Evolutionary conservation across 2,329 filamentous ascomycete genomes (phyloP).

Genomic region (Fusarium sp.): DNA sequence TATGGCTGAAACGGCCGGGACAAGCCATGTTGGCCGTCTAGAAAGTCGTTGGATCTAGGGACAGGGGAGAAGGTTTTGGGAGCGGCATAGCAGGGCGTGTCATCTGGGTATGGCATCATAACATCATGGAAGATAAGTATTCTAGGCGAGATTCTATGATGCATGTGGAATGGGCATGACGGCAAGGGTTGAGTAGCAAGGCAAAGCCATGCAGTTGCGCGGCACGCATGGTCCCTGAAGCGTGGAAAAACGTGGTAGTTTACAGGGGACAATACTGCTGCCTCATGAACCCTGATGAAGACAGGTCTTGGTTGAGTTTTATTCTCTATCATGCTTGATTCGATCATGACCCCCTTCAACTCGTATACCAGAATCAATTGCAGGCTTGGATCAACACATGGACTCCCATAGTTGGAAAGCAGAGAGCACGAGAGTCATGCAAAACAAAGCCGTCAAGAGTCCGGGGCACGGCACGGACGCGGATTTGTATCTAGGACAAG

Average conservation of each 20-base stretch:
- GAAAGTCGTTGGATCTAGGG: slow-evolving; percentile 14
- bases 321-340: not conserved
- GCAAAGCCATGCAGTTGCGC: slow-evolving; percentile 19
- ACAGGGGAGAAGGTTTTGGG: not conserved
- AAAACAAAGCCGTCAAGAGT: slow-evolving; percentile 27
- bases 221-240: slow-evolving; percentile 30
- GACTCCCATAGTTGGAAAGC: slow-evolving; percentile 4
- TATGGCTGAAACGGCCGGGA: slow-evolving; percentile 40
- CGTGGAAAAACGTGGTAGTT: slow-evolving; percentile 36
- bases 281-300: slow-evolving; percentile 26
- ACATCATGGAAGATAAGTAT: slow-evolving; percentile 12
- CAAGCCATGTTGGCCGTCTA: slow-evolving; percentile 3
- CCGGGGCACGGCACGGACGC: slow-evolving; percentile 35
- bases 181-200: slow-evolving; percentile 15
- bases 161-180: slow-evolving; percentile 20
- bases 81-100: not conserved
- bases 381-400: slow-evolving; percentile 4
- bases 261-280: slow-evolving; percentile 24
- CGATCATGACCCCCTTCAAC: not conserved
- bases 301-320: not conserved
- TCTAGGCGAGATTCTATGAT: slow-evolving; percentile 5
- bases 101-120: slow-evolving; percentile 18
- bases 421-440: slow-evolving; percentile 40
- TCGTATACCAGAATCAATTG: not conserved
- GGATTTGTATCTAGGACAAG: slow-evolving; percentile 41